A percentile compares a stretch with the other conserved stretches of the same genome.
phyloP scores from a whole-genome alignment of 2,329 filamentous ascomycete species.

The Hypoxylon sp. region DNA sequence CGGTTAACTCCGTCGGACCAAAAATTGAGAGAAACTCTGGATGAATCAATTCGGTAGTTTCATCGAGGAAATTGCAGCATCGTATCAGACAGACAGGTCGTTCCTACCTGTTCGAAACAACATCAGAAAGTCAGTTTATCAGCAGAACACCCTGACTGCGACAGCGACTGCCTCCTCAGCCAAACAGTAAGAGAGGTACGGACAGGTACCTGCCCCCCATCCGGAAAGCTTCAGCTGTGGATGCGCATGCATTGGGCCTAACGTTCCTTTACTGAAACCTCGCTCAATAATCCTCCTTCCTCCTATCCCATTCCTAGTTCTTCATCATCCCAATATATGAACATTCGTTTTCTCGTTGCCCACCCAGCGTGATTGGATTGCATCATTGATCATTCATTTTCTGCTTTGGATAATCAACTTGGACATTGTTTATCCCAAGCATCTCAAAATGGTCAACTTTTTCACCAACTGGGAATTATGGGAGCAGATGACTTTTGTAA shows the following conservation, averaged over 20 bases:
- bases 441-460: slow-evolving; percentile 64
- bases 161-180: slow-evolving; percentile 23
- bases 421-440: slow-evolving; percentile 43
- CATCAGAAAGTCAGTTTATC: slow-evolving; percentile 18
- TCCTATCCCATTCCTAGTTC: slow-evolving; percentile 21
- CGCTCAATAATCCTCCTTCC: slow-evolving; percentile 17
- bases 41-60: slow-evolving; percentile 27
- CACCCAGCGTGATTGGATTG: slow-evolving; percentile 31
- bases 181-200: slow-evolving; percentile 17
- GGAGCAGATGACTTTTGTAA: slow-evolving; percentile 92
- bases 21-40: slow-evolving; percentile 8
- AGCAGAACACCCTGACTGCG: slow-evolving; percentile 19
- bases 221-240: slow-evolving; percentile 1
- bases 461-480: slow-evolving; percentile 83
- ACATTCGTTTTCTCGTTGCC: slow-evolving; percentile 36
- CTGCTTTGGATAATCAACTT: slow-evolving; percentile 45
- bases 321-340: slow-evolving; percentile 35
- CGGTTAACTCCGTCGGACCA: slow-evolving; percentile 15
- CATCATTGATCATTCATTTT: slow-evolving; percentile 32
- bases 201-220: slow-evolving; percentile 5
- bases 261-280: slow-evolving; percentile 23
- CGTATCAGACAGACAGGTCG: slow-evolving; percentile 12
- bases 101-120: slow-evolving; percentile 15
- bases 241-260: slow-evolving; percentile 9
- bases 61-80: slow-evolving; percentile 17